Evolutionary conservation across 75 land plant genomes (phyloP), one percentile per base, ranked within the genome.

Genomic region (Sequoia sempervirens): DNA sequence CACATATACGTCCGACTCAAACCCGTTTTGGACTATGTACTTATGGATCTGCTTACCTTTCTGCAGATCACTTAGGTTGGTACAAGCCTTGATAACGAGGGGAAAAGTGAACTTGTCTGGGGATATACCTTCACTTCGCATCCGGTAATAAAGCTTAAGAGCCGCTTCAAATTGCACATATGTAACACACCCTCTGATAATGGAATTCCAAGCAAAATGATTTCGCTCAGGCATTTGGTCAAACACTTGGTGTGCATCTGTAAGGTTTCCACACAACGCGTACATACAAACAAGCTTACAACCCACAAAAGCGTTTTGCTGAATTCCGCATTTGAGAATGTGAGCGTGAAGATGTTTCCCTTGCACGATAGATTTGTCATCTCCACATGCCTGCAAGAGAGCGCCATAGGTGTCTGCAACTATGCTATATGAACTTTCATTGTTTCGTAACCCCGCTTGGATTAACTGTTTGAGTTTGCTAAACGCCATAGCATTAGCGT

Each of bases 61-160:
- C 2, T 86, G 41, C 28, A 93, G 7, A 5, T 78, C 89, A 3
- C 86, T 80, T 3, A 90, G 87, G 10, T 81, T 84, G 0, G 90
- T 73, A 50, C 95, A 93, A 14, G 95, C 95, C 69, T 92, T 92
- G 38, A 93, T 82, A 20, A 85, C 94, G 72, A 87, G 82, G 1
- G 93, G 88, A 80, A 92, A 89, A 1, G 95, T 92, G 75, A 86
- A 89, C 38, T 86, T 87, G 85, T 93, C 89, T 14, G 95, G 95
- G 54, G 9, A 37, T 10, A 89, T 76, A 0, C 90, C 92, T 45
- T 79, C 47, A 30, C 86, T 82, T 50, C 84, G 56, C 90, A 93
- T 88, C 34, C 58, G 81, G 37, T 87, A 38, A 76, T 88, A 90
- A 18, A 91, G 83, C 12, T 69, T 45, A 43, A 93, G 40, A 0